Evolutionary conservation across 768 basidiomycete species (phyloP).

Genomic region (Trametes punicea): DNA sequence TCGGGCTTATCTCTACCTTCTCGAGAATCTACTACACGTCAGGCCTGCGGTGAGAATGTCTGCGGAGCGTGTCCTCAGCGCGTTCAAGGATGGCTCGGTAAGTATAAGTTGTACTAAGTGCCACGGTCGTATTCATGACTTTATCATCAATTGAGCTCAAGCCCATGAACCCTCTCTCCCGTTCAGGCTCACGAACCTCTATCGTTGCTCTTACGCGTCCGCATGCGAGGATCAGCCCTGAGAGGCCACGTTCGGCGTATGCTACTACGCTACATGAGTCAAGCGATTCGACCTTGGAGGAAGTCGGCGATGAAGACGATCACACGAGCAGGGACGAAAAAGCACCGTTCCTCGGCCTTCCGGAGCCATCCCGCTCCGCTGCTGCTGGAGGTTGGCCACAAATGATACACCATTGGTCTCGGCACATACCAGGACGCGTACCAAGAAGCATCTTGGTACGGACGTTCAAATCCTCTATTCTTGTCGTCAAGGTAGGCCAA

Average conservation of each 20-base stretch:
- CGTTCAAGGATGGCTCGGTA: conserved; percentile 71
- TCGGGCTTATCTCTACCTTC: conserved; percentile 61
- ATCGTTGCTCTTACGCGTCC: conserved; percentile 4
- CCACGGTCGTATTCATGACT: background rate
- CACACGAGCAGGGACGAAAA: background rate
- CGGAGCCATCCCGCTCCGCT: background rate
- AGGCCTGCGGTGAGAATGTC: conserved; percentile 61
- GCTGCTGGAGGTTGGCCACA: background rate
- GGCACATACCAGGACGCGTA: conserved; percentile 8
- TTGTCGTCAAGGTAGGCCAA: conserved; percentile 35
- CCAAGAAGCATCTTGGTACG: conserved; percentile 26
- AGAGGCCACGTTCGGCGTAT: background rate
- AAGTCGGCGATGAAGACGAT: background rate
- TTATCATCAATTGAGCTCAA: background rate
- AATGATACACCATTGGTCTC: background rate
- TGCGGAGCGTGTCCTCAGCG: conserved; percentile 66
- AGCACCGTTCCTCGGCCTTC: background rate
- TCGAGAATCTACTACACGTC: conserved; percentile 69
- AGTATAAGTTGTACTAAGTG: conserved; percentile 23
- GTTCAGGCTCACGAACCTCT: background rate
- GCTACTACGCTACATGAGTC: background rate
- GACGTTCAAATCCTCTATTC: conserved; percentile 34
- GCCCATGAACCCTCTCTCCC: background rate
- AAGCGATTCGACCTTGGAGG: conserved; percentile 8
- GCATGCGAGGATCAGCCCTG: conserved; percentile 2